Evolutionary conservation across 805 yeast genomes (phyloP), one percentile per base, ranked within the genome.

Genomic region (Teunomyces aglyptinius): DNA sequence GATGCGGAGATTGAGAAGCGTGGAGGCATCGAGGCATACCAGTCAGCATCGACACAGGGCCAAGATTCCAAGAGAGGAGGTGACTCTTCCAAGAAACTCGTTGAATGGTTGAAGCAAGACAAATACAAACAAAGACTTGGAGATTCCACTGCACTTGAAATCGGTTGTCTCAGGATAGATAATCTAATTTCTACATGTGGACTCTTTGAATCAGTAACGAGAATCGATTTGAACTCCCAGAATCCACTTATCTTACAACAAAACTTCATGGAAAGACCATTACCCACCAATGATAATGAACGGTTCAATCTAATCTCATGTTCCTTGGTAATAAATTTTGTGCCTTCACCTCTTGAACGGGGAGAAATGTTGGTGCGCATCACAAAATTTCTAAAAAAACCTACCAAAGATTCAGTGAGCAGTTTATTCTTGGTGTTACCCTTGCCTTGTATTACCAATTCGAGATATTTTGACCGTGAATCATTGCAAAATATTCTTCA

Each of bases 241-340:
- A 83, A 83, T 46, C 87, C 84, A 0, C 77, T 74, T 5, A 89
- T 92, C 6, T 43, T 73, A 31, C 77, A 86, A 62, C 95, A 89
- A 64, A 95, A 92, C 62, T 92, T 92, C 58, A 86, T 91, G 91
- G 73, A 83, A 38, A 67, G 91, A 46, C 86, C 85, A 4, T 51
- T 77, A 5, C 95, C 96, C 0, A 46, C 34, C 5, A 19, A 46
- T 3, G 71, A 67, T 0, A 47, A 53, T 0, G 83, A 80, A 6
- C 72, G 61, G 46, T 91, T 83, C 60, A 76, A 84, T 51, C 57
- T 89, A 22, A 70, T 92, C 0, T 88, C 96, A 6, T 85, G 96
- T 51, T 89, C 96, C 0, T 64, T 92, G 46, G 99, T 92, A 32
- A 70, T 92, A 11, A 92, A 92, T 60, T 92, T 88, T 65, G 97